Conservation (phyloP, 345 rosid species). For the Sonneratia alba region DNA sequence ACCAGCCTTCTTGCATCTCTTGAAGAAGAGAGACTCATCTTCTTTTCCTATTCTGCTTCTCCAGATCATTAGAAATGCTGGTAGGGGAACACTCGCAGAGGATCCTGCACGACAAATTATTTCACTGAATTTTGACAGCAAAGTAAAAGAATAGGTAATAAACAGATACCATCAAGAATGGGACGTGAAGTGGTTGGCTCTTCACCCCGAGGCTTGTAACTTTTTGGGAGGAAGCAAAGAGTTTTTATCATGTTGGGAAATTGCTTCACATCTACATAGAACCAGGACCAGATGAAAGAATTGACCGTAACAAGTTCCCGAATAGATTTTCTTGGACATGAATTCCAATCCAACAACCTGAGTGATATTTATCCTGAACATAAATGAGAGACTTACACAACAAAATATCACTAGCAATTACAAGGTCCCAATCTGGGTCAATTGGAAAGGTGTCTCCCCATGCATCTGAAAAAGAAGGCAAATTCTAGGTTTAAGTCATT, state of each 20-base stretch:
- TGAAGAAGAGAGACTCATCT: constrained; percentile 75
- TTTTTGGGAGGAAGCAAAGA: constrained; percentile 62
- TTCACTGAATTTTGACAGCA: not conserved
- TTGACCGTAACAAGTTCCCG: not conserved
- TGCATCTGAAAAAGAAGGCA: constrained; percentile 43
- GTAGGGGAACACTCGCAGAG: constrained; percentile 8
- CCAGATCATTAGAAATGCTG: constrained; percentile 38
- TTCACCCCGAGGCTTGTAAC: constrained; percentile 38
- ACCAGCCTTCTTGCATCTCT: constrained; percentile 64
- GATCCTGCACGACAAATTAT: constrained; percentile 18
- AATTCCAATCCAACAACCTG: not conserved
- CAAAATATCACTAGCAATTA: constrained; percentile 87
- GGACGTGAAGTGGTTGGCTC: constrained; percentile 15
- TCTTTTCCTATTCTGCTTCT: constrained; percentile 84
- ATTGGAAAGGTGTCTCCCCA: constrained; percentile 87
- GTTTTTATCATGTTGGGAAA: constrained; percentile 71
- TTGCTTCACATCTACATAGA: constrained; percentile 77
- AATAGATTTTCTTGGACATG: not conserved
- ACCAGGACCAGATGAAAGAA: not conserved
- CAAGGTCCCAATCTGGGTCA: constrained; percentile 76
- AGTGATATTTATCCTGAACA: not conserved
- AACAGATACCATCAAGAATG: constrained; percentile 16
- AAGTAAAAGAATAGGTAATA: constrained; percentile 10
- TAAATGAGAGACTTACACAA: constrained; percentile 39
- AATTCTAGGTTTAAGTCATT: not conserved